These are phyloP conservation scores for Sphagnum tenellum DNA, from an alignment of 225 moss, liverwort and hornwort genomes.

Conservation along the genomic window DNA sequence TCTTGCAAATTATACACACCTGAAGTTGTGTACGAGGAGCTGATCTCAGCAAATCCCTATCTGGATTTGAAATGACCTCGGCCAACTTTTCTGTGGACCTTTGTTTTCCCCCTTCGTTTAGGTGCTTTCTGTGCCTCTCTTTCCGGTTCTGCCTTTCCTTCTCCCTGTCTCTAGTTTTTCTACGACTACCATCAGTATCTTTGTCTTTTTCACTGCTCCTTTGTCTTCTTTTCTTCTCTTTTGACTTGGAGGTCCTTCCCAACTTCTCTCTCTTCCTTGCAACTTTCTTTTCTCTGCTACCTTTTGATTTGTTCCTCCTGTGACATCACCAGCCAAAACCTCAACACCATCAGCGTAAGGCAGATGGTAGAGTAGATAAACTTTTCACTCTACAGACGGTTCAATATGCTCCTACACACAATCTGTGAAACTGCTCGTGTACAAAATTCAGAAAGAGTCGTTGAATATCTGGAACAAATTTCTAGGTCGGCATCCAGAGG, in stretches of 20 bases:
- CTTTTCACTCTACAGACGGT: neutral
- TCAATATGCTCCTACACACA: neutral
- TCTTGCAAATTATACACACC: conserved; percentile 9
- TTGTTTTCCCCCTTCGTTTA: conserved; percentile 18
- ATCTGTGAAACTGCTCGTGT: too few relatives aligned
- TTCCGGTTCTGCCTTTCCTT: conserved; percentile 23
- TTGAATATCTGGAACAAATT: too few relatives aligned
- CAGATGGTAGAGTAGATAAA: neutral
- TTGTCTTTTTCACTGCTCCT: conserved; percentile 18
- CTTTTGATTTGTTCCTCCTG: conserved; percentile 15
- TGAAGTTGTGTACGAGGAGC: conserved; percentile 20
- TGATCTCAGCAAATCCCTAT: conserved; percentile 14
- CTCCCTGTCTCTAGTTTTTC: conserved; percentile 22
- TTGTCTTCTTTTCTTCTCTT: conserved; percentile 15
- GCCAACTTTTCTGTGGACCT: conserved; percentile 10
- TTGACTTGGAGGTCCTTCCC: conserved; percentile 12
- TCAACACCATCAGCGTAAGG: neutral
- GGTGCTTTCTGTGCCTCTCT: conserved; percentile 28
- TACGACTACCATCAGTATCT: conserved; percentile 9
- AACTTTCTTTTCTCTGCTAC: conserved; percentile 21
- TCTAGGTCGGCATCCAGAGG: too few relatives aligned
- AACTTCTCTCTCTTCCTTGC: conserved; percentile 13
- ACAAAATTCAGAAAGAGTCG: too few relatives aligned
- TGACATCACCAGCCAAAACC: neutral
- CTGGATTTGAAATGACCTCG: conserved; percentile 11